phyloP scores from a whole-genome alignment of 306 rosid genomes.

The Notholithocarpus densiflorus region DNA sequence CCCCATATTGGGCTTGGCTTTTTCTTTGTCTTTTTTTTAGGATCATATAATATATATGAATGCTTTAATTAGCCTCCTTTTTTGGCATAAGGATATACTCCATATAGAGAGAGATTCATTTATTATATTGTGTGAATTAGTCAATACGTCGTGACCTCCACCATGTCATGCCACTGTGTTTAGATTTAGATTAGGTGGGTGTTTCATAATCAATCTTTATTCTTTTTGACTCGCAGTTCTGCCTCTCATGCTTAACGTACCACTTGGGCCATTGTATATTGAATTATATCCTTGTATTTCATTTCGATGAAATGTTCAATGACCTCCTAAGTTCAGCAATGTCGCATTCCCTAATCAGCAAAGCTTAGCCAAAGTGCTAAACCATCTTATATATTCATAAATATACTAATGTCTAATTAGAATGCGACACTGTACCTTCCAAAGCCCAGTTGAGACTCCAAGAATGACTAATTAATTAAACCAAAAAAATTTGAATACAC shows the following conservation, averaged over 20 bases:
- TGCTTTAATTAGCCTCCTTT: too few species aligned
- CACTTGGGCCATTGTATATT: not conserved
- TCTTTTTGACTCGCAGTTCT: too few species aligned
- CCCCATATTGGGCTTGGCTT: not conserved
- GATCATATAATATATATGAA: too few species aligned
- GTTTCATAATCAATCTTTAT: not conserved
- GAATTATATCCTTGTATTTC: not conserved
- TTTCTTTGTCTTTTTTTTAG: too few species aligned
- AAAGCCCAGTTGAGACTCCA: not conserved
- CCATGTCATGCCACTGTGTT: not conserved
- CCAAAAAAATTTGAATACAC: not conserved
- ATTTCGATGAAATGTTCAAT: not conserved
- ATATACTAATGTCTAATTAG: not conserved
- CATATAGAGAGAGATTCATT: too few species aligned
- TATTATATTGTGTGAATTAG: not conserved
- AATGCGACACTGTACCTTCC: not conserved
- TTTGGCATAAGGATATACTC: too few species aligned
- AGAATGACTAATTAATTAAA: not conserved
- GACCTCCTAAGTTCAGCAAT: not conserved
- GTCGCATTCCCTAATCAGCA: not conserved
- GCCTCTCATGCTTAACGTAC: not conserved
- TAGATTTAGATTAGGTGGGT: not conserved
- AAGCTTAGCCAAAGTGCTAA: not conserved
- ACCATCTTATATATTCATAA: not conserved
- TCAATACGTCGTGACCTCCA: conserved; percentile 2